Base-by-base conservation (phyloP, 2,329 filamentous ascomycete species). In the Ascochyta lentis region DNA sequence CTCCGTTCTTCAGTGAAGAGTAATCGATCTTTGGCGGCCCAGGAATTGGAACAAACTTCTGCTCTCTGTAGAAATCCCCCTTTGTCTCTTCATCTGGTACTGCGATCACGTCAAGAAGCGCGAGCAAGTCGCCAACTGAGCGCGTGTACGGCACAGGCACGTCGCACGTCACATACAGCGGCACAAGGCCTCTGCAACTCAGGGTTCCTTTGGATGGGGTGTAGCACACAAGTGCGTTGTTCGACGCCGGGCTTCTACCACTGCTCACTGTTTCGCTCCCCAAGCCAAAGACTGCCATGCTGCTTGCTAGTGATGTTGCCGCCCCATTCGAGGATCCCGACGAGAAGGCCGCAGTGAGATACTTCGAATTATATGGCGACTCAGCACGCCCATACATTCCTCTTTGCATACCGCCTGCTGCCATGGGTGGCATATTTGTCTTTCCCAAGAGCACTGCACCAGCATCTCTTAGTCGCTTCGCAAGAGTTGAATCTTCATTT, bases 381-480 rank as follows among this genome's bases (percentile, higher is more conserved):
- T 85, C 83, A 0, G 84, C 81, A 2, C 84, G 76, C 0, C 84
- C 84, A 56, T 84, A 85, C 0, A 83, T 59, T 0, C 84, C 84
- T 7, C 84, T 75, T 55, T 85, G 83, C 78, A 84, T 84, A 0
- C 84, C 84, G 0, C 83, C 83, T 22, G 80, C 79, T 10, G 84
- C 84, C 82, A 86, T 85, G 0, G 84, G 80, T 0, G 82, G 84
- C 80, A 86, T 84, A 52, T 86, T 87, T 0, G 84, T 85, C 40
- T 80, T 78, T 0, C 84, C 85, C 0, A 85, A 72, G 19, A 84
- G 67, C 0, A 85, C 72, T 0, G 78, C 81, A 1, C 83, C 83
- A 1, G 81, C 80, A 26, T 77, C 72, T 4, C 79, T 75, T 6
- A 87, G 71, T 9, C 73, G 70, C 10, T 76, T 61, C 0, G 83